Evolutionary conservation across 2,329 filamentous ascomycete genomes (phyloP), one percentile per base, ranked within the genome.

Genomic region (Scedosporium dehoogii): DNA sequence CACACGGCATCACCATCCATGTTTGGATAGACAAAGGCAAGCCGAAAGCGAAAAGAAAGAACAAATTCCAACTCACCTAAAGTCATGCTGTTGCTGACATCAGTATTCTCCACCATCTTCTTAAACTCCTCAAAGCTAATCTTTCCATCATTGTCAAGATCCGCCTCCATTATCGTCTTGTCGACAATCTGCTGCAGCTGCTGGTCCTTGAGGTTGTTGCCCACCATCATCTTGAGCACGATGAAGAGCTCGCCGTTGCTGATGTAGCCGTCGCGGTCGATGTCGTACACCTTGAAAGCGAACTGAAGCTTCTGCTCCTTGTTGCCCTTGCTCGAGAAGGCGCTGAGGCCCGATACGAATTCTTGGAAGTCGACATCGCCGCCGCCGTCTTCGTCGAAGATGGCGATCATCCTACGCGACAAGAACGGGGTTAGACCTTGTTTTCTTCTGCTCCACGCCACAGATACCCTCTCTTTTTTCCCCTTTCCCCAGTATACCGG

Each of bases 151-250:
- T 87, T 87, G 76, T 99, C 94, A 69, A 92, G 83, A 76, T 99
- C 94, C 58, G 94, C 94, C 80, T 99, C 94, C 94, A 97, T 97
- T 74, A 99, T 97, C 64, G 94, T 99, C 86, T 99, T 99, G 81
- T 99, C 94, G 69, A 99, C 94, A 74, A 99, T 99, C 85, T 93
- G 94, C 80, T 99, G 94, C 74, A 99, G 79, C 79, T 99, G 94
- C 78, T 97, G 91, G 75, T 99, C 94, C 83, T 99, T 99, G 72
- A 99, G 80, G 76, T 99, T 99, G 80, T 90, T 97, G 64, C 94
- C 94, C 60, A 99, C 94, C 94, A 99, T 99, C 94, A 99, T 99
- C 89, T 99, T 99, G 71, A 99, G 83, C 72, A 99, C 94, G 71
- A 99, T 97, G 76, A 97, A 99, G 60, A 99, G 85, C 81, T 99